Evolutionary conservation across 257 asterid species (phyloP), one percentile per base, ranked within the genome.

Genomic region (Dorcoceras hygrometricum): DNA sequence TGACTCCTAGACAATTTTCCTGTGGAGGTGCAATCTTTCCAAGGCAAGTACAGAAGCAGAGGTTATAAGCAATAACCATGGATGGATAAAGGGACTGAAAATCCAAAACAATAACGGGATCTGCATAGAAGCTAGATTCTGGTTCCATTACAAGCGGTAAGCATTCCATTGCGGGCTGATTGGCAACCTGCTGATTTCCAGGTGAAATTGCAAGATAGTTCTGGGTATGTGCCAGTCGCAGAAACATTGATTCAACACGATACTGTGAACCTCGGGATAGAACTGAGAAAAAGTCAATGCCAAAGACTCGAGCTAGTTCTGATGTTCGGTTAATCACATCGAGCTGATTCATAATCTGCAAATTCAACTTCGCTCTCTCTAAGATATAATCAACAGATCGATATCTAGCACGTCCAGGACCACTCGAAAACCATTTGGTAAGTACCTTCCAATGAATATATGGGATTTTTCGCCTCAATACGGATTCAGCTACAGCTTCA

Each of bases 71-170:
- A 74, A 93, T 93, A 43, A 93, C 93, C 95, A 93, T 93, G 25
- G 99, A 93, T 50, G 99, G 99, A 80, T 93, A 93, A 67, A 93
- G 96, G 69, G 97, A 90, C 79, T 93, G 99, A 75, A 93, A 93
- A 79, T 93, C 99, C 81, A 93, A 74, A 77, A 93, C 96, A 53
- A 93, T 78, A 36, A 90, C 97, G 20, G 97, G 99, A 73, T 93
- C 97, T 28, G 96, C 82, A 81, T 88, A 93, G 73, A 88, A 93
- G 5, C 82, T 86, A 79, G 99, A 93, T 78, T 90, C 91, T 58
- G 99, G 99, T 83, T 93, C 99, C 99, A 93, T 86, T 59, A 93
- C 98, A 73, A 93, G 98, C 28, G 98, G 97, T 68, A 86, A 64
- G 84, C 98, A 93, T 71, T 89, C 98, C 98, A 93, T 88, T 66